Evolutionary conservation across 2,329 filamentous ascomycete genomes (phyloP), one percentile per base, ranked within the genome.

Genomic region (Fusarium metavorans): DNA sequence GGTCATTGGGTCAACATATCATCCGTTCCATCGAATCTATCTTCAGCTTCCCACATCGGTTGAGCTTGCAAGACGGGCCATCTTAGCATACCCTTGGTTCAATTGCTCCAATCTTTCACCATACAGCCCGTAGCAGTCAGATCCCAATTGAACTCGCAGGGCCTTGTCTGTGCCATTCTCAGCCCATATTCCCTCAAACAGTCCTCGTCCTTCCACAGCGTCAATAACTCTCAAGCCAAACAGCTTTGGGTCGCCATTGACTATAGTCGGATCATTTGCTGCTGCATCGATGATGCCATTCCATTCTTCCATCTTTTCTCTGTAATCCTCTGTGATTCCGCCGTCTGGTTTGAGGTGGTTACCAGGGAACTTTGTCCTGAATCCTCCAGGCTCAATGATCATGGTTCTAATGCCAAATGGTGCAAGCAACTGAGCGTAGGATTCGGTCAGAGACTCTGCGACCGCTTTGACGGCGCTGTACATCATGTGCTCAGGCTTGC

Each of bases 311-410:
- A 70, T 30, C 37, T 25, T 58, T 1, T 18, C 8, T 13, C 48
- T 61, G 5, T 70, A 70, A 27, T 67, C 63, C 6, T 70, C 57
- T 2, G 64, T 63, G 50, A 59, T 35, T 2, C 48, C 57, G 2
- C 50, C 50, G 9, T 69, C 67, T 2, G 67, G 48, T 23, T 62
- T 67, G 30, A 7, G 20, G 11, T 52, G 27, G 23, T 67, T 70
- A 1, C 56, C 67, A 6, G 61, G 63, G 14, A 69, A 69, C 35
- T 34, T 62, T 23, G 67, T 69, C 20, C 63, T 14, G 6, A 69
- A 69, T 2, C 67, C 67, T n/a, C 67, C 67, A 5, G 63, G 67
- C n/a, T 69, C 67, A 14, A 69, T 66, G 27, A 69, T 66, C 67
- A 69, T 60, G 4, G 56, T 66, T n/a, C 11, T 37, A 4, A 69